phyloP scores from a whole-genome alignment of 2,329 filamentous ascomycete species.

The Coniochaeta hoffmannii region DNA sequence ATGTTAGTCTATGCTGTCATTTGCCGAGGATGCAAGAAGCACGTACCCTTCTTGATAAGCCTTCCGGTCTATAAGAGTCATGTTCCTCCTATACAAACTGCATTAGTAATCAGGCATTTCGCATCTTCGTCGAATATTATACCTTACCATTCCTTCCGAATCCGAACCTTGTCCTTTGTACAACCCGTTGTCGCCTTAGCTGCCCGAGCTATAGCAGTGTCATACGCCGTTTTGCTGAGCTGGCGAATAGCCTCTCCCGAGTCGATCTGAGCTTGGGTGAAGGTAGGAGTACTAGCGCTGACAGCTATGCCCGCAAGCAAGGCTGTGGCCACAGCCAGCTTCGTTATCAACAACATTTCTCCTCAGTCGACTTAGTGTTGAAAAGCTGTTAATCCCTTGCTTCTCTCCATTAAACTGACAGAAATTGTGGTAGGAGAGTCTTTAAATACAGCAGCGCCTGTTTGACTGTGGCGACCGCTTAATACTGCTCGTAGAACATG shows the following conservation, averaged over 20 bases:
- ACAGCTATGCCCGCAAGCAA: slow-evolving; percentile 6
- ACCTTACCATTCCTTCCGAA: slow-evolving; percentile 18
- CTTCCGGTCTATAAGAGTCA: neutral
- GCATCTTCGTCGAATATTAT: neutral
- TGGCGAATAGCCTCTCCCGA: slow-evolving; percentile 15
- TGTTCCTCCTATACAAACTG: neutral
- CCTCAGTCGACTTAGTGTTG: neutral
- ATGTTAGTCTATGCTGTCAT: slow-evolving; percentile 19
- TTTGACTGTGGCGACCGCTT: neutral
- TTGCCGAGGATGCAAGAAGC: slow-evolving; percentile 7
- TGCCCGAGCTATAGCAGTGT: slow-evolving; percentile 16
- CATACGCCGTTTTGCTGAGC: slow-evolving; percentile 16
- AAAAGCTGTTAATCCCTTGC: neutral
- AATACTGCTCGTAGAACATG: neutral
- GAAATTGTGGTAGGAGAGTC: too few relatives aligned
- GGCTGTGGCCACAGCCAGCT: neutral
- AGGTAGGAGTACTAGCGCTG: slow-evolving; percentile 10
- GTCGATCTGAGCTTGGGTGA: slow-evolving; percentile 16
- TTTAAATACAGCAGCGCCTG: too few relatives aligned
- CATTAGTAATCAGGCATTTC: neutral
- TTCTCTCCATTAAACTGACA: neutral
- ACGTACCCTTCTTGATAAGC: neutral
- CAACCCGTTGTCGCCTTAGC: slow-evolving; percentile 15
- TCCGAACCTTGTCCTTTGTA: slow-evolving; percentile 16
- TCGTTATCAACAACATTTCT: neutral